Evolutionary conservation across 2,329 filamentous ascomycete species (phyloP).

Genomic region (Botrytis squamosa): DNA sequence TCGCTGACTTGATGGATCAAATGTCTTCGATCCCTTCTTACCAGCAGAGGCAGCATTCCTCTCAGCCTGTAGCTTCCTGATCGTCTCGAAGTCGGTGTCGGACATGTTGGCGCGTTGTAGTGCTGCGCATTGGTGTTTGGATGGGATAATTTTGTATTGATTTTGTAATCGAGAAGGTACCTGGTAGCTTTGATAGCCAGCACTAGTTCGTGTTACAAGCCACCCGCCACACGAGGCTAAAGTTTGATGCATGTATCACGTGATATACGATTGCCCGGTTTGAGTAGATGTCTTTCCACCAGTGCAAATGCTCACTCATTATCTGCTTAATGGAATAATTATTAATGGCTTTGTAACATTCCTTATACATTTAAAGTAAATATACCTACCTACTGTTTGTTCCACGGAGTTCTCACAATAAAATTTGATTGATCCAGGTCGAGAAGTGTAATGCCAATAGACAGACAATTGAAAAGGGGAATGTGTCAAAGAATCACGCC

Average conservation of each 20-base stretch:
- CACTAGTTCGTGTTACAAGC: conserved; percentile 10
- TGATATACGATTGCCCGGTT: not conserved
- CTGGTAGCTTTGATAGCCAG: conserved; percentile 19
- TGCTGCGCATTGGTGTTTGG: conserved; percentile 18
- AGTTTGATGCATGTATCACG: not conserved
- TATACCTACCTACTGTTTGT: not conserved
- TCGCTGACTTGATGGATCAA: conserved; percentile 77
- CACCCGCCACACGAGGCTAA: conserved; percentile 15
- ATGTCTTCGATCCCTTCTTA: conserved; percentile 79
- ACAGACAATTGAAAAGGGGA: conserved; percentile 1
- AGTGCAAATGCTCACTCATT: not conserved
- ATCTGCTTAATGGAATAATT: not conserved
- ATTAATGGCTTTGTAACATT: not conserved
- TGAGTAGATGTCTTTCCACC: not conserved
- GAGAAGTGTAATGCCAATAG: not conserved
- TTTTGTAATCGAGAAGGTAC: conserved; percentile 13
- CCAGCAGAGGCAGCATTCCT: conserved; percentile 76
- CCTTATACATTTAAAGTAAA: not conserved
- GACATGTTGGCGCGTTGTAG: conserved; percentile 49
- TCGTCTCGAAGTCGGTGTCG: conserved; percentile 82
- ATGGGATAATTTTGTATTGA: conserved; percentile 20
- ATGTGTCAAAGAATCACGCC: not conserved
- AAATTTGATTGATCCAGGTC: not conserved
- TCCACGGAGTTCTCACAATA: not conserved
- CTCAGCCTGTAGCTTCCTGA: conserved; percentile 87